These are phyloP conservation scores for Candida montana DNA, from an alignment of 805 yeast species.

Conservation along the genomic window DNA sequence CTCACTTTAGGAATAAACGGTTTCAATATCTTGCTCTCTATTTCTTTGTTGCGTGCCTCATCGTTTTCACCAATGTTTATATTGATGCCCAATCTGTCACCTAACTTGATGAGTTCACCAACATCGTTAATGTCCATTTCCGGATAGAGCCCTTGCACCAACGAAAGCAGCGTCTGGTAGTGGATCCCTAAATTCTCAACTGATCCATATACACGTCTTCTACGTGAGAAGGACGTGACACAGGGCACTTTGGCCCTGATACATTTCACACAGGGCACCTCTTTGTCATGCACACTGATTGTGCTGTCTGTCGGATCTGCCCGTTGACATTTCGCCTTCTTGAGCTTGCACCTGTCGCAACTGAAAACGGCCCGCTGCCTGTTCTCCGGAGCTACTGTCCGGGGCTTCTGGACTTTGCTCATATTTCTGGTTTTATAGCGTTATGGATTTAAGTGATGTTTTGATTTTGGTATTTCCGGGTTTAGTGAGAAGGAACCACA, in stretches of 20 bases:
- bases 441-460: background rate
- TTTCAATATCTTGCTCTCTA: constrained; percentile 18
- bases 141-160: constrained; percentile 39
- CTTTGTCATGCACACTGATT: constrained; percentile 26
- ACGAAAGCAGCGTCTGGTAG: constrained; percentile 34
- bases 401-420: constrained; percentile 23
- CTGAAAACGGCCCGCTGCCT: constrained; percentile 38
- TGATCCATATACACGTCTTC: constrained; percentile 37
- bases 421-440: background rate
- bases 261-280: constrained; percentile 37
- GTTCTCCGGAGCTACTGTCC: constrained; percentile 33
- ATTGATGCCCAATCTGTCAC: constrained; percentile 18
- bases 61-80: constrained; percentile 11
- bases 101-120: constrained; percentile 33
- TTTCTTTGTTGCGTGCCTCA: constrained; percentile 13
- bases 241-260: constrained; percentile 33
- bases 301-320: constrained; percentile 25
- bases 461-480: too few relatives aligned
- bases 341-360: constrained; percentile 41
- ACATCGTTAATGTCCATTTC: constrained; percentile 39
- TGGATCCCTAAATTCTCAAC: constrained; percentile 39
- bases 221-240: constrained; percentile 36
- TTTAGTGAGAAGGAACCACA: too few relatives aligned
- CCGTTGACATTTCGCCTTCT: constrained; percentile 39
- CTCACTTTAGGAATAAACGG: constrained; percentile 18